Evolutionary conservation across 1,284 basidiomycete species (phyloP).

Genomic region (Xerocomus nothofagi): DNA sequence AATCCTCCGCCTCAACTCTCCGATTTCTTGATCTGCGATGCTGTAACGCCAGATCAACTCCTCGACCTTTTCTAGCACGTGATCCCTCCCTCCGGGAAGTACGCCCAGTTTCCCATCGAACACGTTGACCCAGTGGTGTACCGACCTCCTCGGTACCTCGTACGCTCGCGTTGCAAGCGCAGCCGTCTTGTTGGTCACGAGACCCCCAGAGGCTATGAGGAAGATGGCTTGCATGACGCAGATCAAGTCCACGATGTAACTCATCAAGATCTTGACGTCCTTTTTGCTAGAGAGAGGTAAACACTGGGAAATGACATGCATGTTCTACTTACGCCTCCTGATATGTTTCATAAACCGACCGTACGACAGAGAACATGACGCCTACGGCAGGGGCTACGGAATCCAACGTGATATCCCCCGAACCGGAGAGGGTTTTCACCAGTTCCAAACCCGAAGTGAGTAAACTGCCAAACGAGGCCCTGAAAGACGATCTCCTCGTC

Average conservation of each 20-base stretch:
- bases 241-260: constrained; percentile 26
- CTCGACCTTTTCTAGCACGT: constrained; percentile 14
- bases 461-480: not conserved
- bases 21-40: constrained; percentile 7
- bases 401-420: not conserved
- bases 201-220: not conserved
- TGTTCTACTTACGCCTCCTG: constrained; percentile 9
- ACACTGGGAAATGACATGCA: no score
- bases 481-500: not conserved
- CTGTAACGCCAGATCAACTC: constrained; percentile 12
- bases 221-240: constrained; percentile 28
- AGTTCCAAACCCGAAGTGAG: not conserved
- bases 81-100: constrained; percentile 3
- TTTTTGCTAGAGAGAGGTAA: constrained; percentile 1
- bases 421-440: not conserved
- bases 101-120: constrained; percentile 1
- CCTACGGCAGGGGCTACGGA: not conserved
- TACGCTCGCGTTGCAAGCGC: not conserved
- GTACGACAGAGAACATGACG: constrained; percentile 14
- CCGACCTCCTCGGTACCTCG: not conserved
- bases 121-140: not conserved
- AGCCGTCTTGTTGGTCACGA: not conserved
- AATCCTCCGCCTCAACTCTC: not conserved
- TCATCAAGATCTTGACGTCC: constrained; percentile 20
- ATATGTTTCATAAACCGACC: constrained; percentile 1